These are phyloP conservation scores for Forsythia suspensa DNA, from an alignment of 257 asterid species.

Conservation along the genomic window DNA sequence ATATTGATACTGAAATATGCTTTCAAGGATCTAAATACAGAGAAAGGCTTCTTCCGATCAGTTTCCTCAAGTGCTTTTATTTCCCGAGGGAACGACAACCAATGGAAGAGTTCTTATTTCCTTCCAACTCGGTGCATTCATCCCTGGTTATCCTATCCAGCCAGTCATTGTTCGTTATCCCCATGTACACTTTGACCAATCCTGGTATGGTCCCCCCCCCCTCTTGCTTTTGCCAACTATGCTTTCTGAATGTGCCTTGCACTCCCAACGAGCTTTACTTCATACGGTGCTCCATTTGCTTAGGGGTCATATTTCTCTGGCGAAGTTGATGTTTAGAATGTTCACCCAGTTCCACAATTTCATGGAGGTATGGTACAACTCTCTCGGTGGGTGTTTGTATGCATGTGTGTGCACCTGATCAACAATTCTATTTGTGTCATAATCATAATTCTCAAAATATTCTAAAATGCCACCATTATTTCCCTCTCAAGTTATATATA, in stretches of 20 bases:
- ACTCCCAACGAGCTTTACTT: constrained; percentile 11
- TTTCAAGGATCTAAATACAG: constrained; percentile 95
- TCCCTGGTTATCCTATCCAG: constrained; percentile 92
- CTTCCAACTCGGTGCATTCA: constrained; percentile 98
- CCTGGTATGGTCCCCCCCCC: constrained; percentile 58
- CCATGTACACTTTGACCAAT: constrained; percentile 93
- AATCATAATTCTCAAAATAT: neutral
- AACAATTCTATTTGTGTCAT: neutral
- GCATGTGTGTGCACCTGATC: neutral
- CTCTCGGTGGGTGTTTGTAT: neutral
- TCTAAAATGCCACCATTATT: neutral
- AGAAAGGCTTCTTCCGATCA: constrained; percentile 86
- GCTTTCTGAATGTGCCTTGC: constrained; percentile 10
- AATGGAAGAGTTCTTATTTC: constrained; percentile 90
- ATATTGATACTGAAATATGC: constrained; percentile 88
- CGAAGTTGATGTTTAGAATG: constrained; percentile 90
- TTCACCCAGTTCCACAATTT: constrained; percentile 94
- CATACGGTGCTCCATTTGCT: constrained; percentile 17
- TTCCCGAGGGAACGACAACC: constrained; percentile 99
- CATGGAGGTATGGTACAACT: constrained; percentile 72
- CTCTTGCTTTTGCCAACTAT: neutral
- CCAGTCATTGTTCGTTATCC: constrained; percentile 91
- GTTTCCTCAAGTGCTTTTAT: constrained; percentile 93
- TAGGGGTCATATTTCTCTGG: constrained; percentile 82
- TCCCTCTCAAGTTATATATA: neutral